These are phyloP conservation scores for Backusella tarrabulga DNA, from an alignment of 192 early-diverging fungal species.

Conservation along the genomic window DNA sequence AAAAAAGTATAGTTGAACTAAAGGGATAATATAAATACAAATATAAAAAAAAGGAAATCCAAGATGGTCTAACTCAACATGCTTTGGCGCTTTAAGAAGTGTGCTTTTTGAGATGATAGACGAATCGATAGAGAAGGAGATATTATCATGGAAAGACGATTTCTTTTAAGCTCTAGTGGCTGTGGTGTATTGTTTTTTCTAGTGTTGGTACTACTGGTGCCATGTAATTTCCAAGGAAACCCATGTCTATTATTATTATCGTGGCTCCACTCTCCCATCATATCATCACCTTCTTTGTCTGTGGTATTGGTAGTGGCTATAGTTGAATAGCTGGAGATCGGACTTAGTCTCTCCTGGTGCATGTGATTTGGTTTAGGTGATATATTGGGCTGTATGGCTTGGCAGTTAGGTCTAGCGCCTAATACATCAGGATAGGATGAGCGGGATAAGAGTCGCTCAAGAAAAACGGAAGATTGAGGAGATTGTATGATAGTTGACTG, in stretches of 20 bases:
- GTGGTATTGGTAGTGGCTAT: not conserved
- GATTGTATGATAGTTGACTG: not conserved
- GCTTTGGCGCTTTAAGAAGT: not conserved
- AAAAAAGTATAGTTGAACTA: not conserved
- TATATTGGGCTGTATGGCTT: not conserved
- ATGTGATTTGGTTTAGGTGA: not conserved
- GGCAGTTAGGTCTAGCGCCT: not conserved
- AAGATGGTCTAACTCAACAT: not conserved
- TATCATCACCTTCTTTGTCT: not conserved
- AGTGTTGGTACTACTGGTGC: not conserved
- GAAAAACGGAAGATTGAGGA: not conserved
- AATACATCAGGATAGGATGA: not conserved
- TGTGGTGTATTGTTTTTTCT: not conserved
- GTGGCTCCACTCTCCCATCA: not conserved
- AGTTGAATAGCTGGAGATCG: not conserved
- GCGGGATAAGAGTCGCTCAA: not conserved
- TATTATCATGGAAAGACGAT: not conserved
- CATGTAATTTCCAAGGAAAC: not conserved
- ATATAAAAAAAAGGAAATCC: not conserved
- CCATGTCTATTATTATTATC: not conserved
- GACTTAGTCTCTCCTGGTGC: not conserved
- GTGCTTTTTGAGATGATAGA: not conserved
- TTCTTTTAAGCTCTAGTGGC: not conserved
- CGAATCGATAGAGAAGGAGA: constrained; percentile 1
- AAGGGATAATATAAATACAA: not conserved